Evolutionary conservation across 768 basidiomycete genomes (phyloP).

Genomic region (Boletus sp.): DNA sequence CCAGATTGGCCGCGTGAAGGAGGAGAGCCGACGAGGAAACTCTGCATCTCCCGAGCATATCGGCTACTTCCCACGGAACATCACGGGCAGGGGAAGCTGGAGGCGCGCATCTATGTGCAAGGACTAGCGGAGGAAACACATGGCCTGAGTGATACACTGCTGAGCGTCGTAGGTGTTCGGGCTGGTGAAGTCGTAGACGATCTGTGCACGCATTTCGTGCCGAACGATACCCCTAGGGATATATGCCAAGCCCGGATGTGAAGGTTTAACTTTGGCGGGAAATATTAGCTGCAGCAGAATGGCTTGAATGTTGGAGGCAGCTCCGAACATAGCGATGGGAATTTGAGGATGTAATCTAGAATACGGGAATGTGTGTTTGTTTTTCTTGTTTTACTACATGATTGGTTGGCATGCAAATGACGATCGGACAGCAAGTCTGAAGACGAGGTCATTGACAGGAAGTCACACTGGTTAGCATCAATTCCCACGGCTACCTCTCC

Average conservation of each 20-base stretch:
- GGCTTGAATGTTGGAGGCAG: background rate
- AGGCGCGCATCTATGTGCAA: constrained; percentile 36
- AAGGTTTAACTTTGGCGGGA: background rate
- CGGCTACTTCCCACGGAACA: constrained; percentile 35
- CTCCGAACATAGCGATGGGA: no score
- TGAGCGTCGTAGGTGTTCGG: constrained; percentile 44
- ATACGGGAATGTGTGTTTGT: background rate
- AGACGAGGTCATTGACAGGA: no score
- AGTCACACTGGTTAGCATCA: background rate
- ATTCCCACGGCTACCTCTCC: constrained; percentile 27
- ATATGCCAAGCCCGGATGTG: constrained; percentile 3
- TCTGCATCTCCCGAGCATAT: constrained; percentile 42
- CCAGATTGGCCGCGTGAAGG: constrained; percentile 24
- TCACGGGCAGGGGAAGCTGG: constrained; percentile 2
- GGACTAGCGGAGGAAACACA: constrained; percentile 39
- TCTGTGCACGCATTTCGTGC: constrained; percentile 16
- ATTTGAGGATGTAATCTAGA: no score
- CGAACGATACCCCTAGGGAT: background rate
- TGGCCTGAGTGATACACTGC: constrained; percentile 43
- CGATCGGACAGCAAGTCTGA: no score
- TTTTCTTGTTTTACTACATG: background rate
- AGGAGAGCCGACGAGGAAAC: background rate
- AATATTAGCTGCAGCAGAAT: background rate
- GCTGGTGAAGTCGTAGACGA: constrained; percentile 48
- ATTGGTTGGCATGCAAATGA: no score